Percentiles rank a stretch among this genome's conserved stretches.
These are phyloP conservation scores for Fusarium sp. DNA, from an alignment of 2,329 filamentous ascomycete species.

Conservation along the genomic window DNA sequence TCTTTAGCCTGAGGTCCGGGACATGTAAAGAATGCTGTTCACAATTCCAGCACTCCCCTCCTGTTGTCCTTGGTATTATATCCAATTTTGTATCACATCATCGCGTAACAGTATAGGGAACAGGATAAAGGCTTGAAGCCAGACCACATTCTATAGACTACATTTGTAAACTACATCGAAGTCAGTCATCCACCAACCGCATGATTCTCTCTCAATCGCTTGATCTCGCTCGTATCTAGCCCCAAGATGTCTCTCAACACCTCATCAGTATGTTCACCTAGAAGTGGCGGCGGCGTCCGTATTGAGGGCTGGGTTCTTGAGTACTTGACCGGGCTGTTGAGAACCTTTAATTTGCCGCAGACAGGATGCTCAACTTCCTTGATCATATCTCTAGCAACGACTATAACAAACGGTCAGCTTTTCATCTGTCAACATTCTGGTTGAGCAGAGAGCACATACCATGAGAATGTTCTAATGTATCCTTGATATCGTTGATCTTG, in stretches of 20 bases:
- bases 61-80: background rate
- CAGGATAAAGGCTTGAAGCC: no score
- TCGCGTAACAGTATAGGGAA: background rate
- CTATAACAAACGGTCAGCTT: background rate
- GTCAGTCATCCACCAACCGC: no score
- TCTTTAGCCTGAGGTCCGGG: no score
- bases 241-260: conserved; percentile 59
- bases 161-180: no score
- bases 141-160: no score
- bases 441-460: conserved; percentile 57
- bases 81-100: background rate
- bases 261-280: conserved; percentile 88
- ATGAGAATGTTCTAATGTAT: conserved; percentile 83
- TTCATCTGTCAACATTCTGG: rapidly evolving
- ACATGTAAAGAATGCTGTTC: no score
- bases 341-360: conserved; percentile 85
- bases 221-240: no score
- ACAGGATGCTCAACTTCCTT: conserved; percentile 81
- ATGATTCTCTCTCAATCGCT: no score
- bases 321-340: conserved; percentile 94
- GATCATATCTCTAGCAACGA: conserved; percentile 81
- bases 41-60: no score
- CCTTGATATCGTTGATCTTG: conserved; percentile 90
- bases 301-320: conserved; percentile 81
- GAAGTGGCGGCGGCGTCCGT: conserved; percentile 79